A percentile compares a stretch with the other conserved stretches of the same genome.
Evolutionary conservation across 2,329 filamentous ascomycete species (phyloP).

Genomic region (Alternaria novae-zelandiae): DNA sequence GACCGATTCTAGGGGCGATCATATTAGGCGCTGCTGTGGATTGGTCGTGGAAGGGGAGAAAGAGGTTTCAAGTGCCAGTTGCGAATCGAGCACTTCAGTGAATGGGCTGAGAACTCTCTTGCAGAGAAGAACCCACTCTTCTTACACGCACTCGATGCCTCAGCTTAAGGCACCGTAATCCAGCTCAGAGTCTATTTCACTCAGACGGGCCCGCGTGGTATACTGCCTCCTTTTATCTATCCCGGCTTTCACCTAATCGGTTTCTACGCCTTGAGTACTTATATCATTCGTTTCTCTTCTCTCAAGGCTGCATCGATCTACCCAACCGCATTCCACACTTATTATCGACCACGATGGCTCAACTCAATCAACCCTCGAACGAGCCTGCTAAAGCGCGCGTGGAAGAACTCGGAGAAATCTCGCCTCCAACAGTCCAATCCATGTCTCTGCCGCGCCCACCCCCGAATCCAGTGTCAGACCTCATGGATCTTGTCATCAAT

Average conservation of each 20-base stretch:
- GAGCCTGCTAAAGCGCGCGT: neutral
- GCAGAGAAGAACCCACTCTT: neutral
- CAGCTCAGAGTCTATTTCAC: neutral
- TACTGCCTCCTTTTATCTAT: neutral
- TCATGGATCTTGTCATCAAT: neutral
- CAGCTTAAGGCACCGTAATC: neutral
- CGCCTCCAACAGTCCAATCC: neutral
- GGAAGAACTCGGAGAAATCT: neutral
- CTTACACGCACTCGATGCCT: neutral
- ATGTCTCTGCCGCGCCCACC: neutral
- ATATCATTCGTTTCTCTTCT: neutral
- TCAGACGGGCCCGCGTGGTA: neutral
- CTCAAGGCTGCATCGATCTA: neutral
- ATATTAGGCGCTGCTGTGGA: slow-evolving; percentile 30
- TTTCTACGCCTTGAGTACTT: neutral
- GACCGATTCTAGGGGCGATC: slow-evolving; percentile 28
- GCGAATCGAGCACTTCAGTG: neutral
- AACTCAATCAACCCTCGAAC: neutral
- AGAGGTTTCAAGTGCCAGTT: slow-evolving; percentile 33
- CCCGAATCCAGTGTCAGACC: neutral
- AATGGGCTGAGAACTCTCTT: neutral
- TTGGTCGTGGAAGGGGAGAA: slow-evolving; percentile 32
- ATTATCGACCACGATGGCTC: neutral
- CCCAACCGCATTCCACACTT: neutral
- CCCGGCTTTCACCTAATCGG: neutral